Evolutionary conservation across 1,139 yeast species (phyloP).

Genomic region (Suhomyces taliae): DNA sequence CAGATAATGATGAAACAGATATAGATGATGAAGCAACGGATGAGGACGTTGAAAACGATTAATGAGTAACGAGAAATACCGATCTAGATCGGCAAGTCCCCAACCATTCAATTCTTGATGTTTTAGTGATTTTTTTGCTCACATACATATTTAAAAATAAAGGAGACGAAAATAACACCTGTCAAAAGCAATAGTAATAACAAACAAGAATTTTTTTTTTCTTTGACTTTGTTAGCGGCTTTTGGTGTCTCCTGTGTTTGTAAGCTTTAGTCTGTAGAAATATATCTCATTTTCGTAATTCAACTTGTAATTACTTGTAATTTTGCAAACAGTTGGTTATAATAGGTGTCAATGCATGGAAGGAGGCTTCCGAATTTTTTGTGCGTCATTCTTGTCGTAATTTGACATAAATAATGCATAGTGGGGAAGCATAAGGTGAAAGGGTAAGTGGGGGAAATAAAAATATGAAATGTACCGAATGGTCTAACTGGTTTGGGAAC

Average conservation of each 20-base stretch:
- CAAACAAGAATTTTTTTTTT: neutral
- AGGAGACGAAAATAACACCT: too few relatives aligned
- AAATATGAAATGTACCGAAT: too few relatives aligned
- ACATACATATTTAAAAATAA: too few relatives aligned
- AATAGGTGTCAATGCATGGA: neutral
- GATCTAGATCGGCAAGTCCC: too few relatives aligned
- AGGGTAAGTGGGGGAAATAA: too few relatives aligned
- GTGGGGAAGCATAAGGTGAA: neutral
- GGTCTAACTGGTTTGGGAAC: neutral
- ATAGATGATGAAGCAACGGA: conserved; percentile 18
- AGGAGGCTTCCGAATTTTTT: neutral
- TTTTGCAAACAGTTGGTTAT: neutral
- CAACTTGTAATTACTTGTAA: too few relatives aligned
- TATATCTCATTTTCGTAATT: neutral
- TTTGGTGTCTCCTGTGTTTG: neutral
- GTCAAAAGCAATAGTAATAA: too few relatives aligned
- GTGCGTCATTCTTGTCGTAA: neutral
- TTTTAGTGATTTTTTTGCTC: neutral
- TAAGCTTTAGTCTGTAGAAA: neutral
- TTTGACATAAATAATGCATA: neutral
- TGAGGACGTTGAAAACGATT: conserved; percentile 5
- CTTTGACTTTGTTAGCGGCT: neutral
- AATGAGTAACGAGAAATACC: neutral
- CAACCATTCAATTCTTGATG: neutral
- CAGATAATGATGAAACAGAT: conserved; percentile 38